A percentile compares a stretch with the other conserved stretches of the same genome.
Evolutionary conservation across 257 asterid species (phyloP).

Genomic region (Catharanthus roseus): DNA sequence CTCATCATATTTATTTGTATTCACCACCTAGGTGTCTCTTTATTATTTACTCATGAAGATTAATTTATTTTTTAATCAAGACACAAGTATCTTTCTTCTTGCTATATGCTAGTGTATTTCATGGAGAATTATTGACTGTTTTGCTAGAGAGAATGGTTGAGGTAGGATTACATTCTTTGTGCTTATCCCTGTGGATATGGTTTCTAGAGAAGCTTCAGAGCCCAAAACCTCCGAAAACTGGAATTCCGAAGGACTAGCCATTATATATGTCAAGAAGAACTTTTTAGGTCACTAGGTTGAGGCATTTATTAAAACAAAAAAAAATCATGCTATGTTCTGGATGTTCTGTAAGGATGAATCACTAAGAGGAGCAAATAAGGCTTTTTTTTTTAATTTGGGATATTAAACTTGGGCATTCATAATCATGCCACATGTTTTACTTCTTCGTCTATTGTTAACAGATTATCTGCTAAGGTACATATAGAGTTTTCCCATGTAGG

Average conservation of each 20-base stretch:
- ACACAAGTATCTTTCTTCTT: background rate
- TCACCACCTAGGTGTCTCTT: background rate
- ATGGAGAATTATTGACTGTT: background rate
- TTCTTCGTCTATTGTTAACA: background rate
- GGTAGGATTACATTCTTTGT: background rate
- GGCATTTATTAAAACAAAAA: background rate
- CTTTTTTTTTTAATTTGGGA: background rate
- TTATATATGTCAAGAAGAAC: background rate
- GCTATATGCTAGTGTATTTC: background rate
- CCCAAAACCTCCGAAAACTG: background rate
- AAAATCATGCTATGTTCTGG: background rate
- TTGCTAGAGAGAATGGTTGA: background rate
- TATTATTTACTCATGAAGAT: background rate
- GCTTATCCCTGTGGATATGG: background rate
- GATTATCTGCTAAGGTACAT: background rate
- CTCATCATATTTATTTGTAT: background rate
- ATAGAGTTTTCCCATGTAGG: conserved; percentile 5
- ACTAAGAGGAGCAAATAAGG: background rate
- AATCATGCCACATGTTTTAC: background rate
- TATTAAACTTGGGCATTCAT: background rate
- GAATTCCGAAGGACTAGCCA: background rate
- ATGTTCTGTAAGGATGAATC: background rate
- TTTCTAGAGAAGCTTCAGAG: background rate
- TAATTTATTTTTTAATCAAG: background rate
- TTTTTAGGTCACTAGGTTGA: background rate